Evolutionary conservation across 2,329 filamentous ascomycete genomes (phyloP), one percentile per base, ranked within the genome.

Genomic region (Aaosphaeria pasadenensis): DNA sequence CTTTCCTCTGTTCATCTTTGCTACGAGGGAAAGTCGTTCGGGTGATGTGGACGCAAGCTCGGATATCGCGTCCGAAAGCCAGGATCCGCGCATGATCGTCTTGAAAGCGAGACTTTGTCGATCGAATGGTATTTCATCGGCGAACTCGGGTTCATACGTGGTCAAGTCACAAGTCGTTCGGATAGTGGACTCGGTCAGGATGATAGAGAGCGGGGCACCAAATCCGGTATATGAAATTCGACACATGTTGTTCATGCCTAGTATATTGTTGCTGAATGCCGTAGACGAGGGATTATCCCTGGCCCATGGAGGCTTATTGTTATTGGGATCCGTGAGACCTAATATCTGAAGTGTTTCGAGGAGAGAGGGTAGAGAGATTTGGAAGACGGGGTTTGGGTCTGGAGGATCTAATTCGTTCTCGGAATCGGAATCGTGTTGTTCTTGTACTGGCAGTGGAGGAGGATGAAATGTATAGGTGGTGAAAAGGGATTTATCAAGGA

Each of bases 291-390:
- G 72, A 57, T 54, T 73, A 56, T 63, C 71, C 66, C 52, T 71
- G 44, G 57, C 71, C 72, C 63, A 72, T 58, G 51, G 62, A 48
- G 59, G 67, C 56, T 55, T 70, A 48, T 48, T 62, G 52, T 57
- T 71, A 47, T 56, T 60, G 7, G 74, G 72, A 49, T 76, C 74
- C 24, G 72, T 74, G 43, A 91, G 82, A 43, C 90, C 90, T 63
- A 99, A 95, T 43, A 99, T 97, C 63, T 96, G 92, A 6, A 99
- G 79, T 0, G 92, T 95, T 73, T 97, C 94, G 45, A 99, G 82
- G 3, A 99, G 81, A 13, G 92, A 89, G 4, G 86, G 80, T 6
- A 99, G 81, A 2, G 91, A 94, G 55, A 97, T 86, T 65, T 95
- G 87, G 66, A 99, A 99, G 44, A 81, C 82, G 6, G 89, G 85